Conservation (phyloP, 345 rosid genomes). For the Camelina sativa region DNA sequence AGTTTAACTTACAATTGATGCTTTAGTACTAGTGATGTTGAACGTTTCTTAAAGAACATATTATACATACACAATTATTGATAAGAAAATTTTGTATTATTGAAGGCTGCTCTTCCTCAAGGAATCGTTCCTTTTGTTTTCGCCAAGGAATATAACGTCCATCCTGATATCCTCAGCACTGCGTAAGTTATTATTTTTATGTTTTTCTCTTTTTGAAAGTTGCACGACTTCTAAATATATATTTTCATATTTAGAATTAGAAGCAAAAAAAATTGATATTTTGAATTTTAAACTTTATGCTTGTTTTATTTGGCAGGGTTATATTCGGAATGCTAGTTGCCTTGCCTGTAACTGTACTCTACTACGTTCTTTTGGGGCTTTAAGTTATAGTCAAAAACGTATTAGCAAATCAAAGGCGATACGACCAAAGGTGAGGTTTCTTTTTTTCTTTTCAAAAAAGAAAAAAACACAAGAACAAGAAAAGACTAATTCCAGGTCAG, state of each 20-base stretch:
- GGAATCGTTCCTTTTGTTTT: conserved; percentile 74
- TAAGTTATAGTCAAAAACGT: conserved; percentile 33
- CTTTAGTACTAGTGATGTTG: neutral
- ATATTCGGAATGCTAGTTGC: conserved; percentile 58
- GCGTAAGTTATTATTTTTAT: conserved; percentile 51
- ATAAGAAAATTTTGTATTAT: neutral
- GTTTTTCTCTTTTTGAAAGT: neutral
- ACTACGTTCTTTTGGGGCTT: conserved; percentile 50
- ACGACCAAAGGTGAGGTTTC: conserved; percentile 21
- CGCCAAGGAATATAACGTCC: conserved; percentile 71
- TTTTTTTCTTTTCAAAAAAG: neutral
- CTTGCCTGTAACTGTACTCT: conserved; percentile 55
- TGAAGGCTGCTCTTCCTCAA: conserved; percentile 81
- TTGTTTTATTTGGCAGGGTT: conserved; percentile 46
- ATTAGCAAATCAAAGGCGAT: conserved; percentile 30
- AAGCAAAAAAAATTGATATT: neutral
- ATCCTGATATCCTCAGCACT: conserved; percentile 73
- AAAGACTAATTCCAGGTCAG: conserved; percentile 40
- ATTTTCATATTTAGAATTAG: neutral
- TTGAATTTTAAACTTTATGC: neutral
- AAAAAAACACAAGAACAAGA: neutral
- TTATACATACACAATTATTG: neutral
- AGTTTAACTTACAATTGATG: neutral
- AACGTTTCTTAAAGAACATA: neutral
- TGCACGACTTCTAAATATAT: neutral